phyloP scores from a whole-genome alignment of 495 filamentous ascomycete species.

The Xylaria acuta region DNA sequence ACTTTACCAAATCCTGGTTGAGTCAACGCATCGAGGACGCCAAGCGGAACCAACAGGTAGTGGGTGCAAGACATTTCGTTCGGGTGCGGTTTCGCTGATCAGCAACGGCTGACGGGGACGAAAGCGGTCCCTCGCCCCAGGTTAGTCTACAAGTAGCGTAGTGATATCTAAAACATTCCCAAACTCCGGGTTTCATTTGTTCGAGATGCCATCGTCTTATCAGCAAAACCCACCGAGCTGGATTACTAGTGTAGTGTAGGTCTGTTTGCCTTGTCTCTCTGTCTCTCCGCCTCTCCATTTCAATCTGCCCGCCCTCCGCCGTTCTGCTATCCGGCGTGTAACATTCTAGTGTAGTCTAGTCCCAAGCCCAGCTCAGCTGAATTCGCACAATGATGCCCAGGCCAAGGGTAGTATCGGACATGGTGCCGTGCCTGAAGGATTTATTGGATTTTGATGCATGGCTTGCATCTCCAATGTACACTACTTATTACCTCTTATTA shows the following conservation, averaged over 20 bases:
- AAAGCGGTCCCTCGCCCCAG: not conserved
- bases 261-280: too few species aligned
- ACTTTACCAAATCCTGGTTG: conserved; percentile 7
- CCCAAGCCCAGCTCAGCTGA: conserved; percentile 17
- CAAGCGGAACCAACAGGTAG: conserved; percentile 16
- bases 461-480: conserved; percentile 13
- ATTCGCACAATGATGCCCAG: conserved; percentile 7
- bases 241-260: too few species aligned
- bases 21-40: not conserved
- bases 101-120: not conserved
- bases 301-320: too few species aligned
- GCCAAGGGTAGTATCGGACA: conserved; percentile 11
- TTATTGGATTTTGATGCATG: conserved; percentile 15
- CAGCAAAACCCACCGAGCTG: not conserved
- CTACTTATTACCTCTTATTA: not conserved
- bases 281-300: too few species aligned
- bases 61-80: conserved; percentile 4
- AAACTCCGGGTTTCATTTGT: not conserved
- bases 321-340: not conserved
- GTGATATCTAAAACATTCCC: not conserved
- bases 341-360: not conserved
- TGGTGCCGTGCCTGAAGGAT: conserved; percentile 22
- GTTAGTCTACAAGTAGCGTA: not conserved
- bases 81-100: too few species aligned
- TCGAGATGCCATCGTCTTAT: conserved; percentile 1